A percentile compares a stretch with the other conserved stretches of the same genome.
These are phyloP conservation scores for Pseudogymnoascus sp. DNA, from an alignment of 2,329 filamentous ascomycete genomes.

Conservation along the genomic window DNA sequence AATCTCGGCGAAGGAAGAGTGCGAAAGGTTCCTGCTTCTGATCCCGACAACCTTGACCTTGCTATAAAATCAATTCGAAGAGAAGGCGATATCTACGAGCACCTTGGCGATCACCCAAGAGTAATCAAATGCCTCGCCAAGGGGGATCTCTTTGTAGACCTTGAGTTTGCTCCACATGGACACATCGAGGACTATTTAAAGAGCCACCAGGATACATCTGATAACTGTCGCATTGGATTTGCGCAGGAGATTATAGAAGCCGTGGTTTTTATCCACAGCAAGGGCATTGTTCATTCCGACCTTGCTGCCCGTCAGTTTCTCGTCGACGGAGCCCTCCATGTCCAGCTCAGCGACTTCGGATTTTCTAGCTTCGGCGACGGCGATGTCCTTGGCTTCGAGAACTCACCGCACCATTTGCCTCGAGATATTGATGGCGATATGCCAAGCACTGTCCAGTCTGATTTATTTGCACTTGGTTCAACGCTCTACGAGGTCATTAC, in stretches of 20 bases:
- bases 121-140: slow-evolving; percentile 12
- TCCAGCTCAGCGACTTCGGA: neutral
- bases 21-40: slow-evolving; percentile 13
- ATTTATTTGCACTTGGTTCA: slow-evolving; percentile 19
- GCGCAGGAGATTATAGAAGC: slow-evolving; percentile 13
- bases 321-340: slow-evolving; percentile 9
- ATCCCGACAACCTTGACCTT: slow-evolving; percentile 13
- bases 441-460: slow-evolving; percentile 16
- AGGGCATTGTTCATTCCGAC: slow-evolving; percentile 14
- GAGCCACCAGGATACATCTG: slow-evolving; percentile 13
- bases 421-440: slow-evolving; percentile 11
- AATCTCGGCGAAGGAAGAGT: slow-evolving; percentile 11
- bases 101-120: slow-evolving; percentile 12
- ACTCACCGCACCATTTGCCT: slow-evolving; percentile 15
- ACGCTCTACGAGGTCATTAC: slow-evolving; percentile 27
- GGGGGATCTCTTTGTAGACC: neutral
- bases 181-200: slow-evolving; percentile 14
- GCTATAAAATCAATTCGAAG: slow-evolving; percentile 16
- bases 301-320: slow-evolving; percentile 15
- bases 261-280: slow-evolving; percentile 14
- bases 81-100: slow-evolving; percentile 13
- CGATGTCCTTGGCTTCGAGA: slow-evolving; percentile 9
- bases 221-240: slow-evolving; percentile 11
- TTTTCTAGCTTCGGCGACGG: neutral
- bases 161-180: slow-evolving; percentile 10